Conservation (phyloP, 805 yeast species). For the Pichia thaimueangensis region DNA sequence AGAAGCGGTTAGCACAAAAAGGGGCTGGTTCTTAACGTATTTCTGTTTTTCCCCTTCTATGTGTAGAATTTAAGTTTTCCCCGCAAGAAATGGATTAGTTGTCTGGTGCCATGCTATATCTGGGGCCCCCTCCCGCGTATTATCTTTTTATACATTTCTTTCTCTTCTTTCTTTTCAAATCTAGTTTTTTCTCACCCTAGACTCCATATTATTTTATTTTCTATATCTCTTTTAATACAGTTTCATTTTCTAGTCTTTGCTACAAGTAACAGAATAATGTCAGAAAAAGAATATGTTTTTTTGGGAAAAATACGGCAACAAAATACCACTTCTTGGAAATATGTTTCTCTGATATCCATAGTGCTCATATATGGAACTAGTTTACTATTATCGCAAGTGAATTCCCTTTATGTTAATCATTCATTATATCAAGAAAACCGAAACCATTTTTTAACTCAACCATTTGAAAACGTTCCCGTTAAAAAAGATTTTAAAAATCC, state of each 20-base stretch:
- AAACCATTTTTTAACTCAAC: background rate
- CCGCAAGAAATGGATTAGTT: too few species aligned
- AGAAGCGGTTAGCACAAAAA: background rate
- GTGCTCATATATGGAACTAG: constrained; percentile 13
- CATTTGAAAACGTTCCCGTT: background rate
- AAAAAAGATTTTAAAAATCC: too few species aligned
- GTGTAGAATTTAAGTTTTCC: too few species aligned
- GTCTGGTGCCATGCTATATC: background rate
- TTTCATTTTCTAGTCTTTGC: too few species aligned
- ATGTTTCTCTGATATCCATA: constrained; percentile 5
- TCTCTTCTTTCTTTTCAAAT: background rate
- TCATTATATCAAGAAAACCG: background rate
- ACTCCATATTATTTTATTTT: too few species aligned
- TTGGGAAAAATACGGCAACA: background rate
- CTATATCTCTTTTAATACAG: too few species aligned
- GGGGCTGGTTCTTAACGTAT: background rate
- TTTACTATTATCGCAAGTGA: constrained; percentile 11
- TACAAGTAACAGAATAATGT: background rate
- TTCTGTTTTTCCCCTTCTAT: too few species aligned
- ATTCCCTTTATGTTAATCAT: constrained; percentile 7
- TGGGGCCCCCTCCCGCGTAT: background rate
- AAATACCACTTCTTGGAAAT: constrained; percentile 2
- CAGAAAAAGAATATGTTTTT: background rate
- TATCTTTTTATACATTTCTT: background rate
- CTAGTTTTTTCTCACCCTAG: too few species aligned